Conservation (phyloP, 2,329 filamentous ascomycete genomes). For the Phyllosticta citrichinensis region DNA sequence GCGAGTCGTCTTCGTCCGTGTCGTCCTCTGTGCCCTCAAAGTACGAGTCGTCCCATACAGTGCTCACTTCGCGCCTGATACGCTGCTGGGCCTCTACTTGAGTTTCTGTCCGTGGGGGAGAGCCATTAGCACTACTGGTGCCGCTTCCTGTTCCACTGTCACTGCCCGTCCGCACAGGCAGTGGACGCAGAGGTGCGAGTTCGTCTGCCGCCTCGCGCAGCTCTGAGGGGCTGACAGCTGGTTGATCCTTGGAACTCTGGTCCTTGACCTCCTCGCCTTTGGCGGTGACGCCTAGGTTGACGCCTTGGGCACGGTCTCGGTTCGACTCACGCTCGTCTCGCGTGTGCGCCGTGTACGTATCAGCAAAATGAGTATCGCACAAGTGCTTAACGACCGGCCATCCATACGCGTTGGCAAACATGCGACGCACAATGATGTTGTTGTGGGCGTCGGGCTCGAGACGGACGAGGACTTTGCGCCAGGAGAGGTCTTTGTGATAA, state of each 20-base stretch:
- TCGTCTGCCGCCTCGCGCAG: conserved; percentile 36
- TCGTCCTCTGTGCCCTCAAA: conserved; percentile 40
- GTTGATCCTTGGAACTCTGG: conserved; percentile 28
- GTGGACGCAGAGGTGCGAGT: conserved; percentile 23
- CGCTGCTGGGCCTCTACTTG: neutral
- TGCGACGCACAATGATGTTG: conserved; percentile 91
- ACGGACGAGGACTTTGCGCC: conserved; percentile 93
- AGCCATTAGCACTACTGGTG: conserved; percentile 7
- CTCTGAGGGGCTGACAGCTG: conserved; percentile 37
- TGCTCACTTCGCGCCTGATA: conserved; percentile 28
- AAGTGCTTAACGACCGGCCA: conserved; percentile 96
- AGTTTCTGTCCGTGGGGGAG: neutral
- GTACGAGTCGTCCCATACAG: conserved; percentile 39
- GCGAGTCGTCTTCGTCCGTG: conserved; percentile 26
- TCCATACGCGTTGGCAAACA: conserved; percentile 94
- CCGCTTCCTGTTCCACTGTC: conserved; percentile 15
- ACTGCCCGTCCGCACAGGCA: conserved; percentile 11
- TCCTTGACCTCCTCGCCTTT: conserved; percentile 57
- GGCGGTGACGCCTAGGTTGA: conserved; percentile 45
- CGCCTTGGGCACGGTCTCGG: conserved; percentile 58
- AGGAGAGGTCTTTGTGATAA: conserved; percentile 83
- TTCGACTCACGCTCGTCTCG: conserved; percentile 57
- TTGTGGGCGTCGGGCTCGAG: conserved; percentile 97
- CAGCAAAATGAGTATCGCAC: conserved; percentile 87
- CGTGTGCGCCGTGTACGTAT: conserved; percentile 55